Base-by-base conservation (phyloP, 345 rosid species). In the Toxicodendron radicans region DNA sequence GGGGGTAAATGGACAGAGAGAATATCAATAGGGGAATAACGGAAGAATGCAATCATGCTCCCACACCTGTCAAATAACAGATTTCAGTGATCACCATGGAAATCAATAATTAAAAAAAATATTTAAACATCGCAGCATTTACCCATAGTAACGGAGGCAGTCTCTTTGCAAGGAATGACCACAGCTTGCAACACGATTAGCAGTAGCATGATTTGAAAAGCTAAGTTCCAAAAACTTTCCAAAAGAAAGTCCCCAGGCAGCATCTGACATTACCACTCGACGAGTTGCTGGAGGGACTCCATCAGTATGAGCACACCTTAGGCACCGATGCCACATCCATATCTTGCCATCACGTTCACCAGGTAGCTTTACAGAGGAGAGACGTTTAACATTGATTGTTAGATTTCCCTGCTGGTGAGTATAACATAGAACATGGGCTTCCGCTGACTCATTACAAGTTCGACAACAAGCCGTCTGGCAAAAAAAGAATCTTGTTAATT, bases 281-380 rank as follows among this genome's bases (percentile, higher is more conserved):
- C 79, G 97, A 71, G 99, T 93, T 76, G 97, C 95, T 16, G 97
- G 99, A 61, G 99, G 99, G 71, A 93, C 93, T 43, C 98, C 98
- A 83, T 90, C 89, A 16, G 78, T 86, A 53, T 80, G 94, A 75
- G 88, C 87, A 79, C 99, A 96, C 81, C 90, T 85, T 56, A 96
- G 79, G 91, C 99, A 96, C 17, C 99, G 91, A 59, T 96, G 99
- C 98, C 99, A 96, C 99, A 96, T 93, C 99, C 99, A 96, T 77
- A 96, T 93, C 81, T 87, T 93, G 71, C 97, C 99, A 82, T 96
- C 99, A 69, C 74, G 86, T 75, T 88, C 97, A 76, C 99, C 99
- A 10, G 94, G 94, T 51, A 96, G 87, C 81, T 86, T 92, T 69
- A 81, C 79, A 43, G 92, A 85, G 32, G 91, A 46, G 59, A 87